Conservation (phyloP, 2,329 filamentous ascomycete genomes). For the Myriosclerotinia duriaeana region DNA sequence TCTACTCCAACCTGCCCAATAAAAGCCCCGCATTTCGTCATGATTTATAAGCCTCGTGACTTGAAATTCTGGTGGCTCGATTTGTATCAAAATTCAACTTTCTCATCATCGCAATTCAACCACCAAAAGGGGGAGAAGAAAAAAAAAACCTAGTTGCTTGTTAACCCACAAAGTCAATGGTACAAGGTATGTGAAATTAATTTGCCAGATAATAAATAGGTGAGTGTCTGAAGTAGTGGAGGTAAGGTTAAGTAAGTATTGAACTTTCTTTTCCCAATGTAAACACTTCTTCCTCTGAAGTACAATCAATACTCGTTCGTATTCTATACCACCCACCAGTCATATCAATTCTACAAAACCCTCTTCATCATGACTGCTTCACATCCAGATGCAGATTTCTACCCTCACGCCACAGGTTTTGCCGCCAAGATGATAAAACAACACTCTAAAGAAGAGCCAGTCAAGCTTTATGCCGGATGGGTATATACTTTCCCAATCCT, state of each 20-base stretch:
- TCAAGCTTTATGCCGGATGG: slow-evolving; percentile 73
- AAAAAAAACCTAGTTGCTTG: background rate
- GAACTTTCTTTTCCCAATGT: background rate
- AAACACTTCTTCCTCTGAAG: background rate
- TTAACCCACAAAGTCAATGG: background rate
- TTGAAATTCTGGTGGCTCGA: slow-evolving; percentile 6
- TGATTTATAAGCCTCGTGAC: background rate
- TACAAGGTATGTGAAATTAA: background rate
- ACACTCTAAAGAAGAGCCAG: slow-evolving; percentile 49
- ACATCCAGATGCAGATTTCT: slow-evolving; percentile 40
- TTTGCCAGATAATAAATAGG: background rate
- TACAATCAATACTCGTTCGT: too few relatives aligned
- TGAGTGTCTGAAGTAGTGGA: too few relatives aligned
- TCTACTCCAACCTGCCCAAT: slow-evolving; percentile 4
- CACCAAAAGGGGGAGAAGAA: slow-evolving; percentile 24
- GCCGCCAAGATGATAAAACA: slow-evolving; percentile 50
- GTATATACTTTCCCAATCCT: slow-evolving; percentile 46
- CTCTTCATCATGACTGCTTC: slow-evolving; percentile 3
- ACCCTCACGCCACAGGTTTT: slow-evolving; percentile 49
- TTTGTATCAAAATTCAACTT: slow-evolving; percentile 13
- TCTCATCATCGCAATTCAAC: slow-evolving; percentile 15
- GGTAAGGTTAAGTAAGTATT: background rate
- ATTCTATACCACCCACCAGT: background rate
- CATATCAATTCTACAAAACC: background rate
- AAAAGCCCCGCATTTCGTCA: background rate